Conservation (phyloP, 176 grass and related monocot genomes). For the Leersia perrieri region DNA sequence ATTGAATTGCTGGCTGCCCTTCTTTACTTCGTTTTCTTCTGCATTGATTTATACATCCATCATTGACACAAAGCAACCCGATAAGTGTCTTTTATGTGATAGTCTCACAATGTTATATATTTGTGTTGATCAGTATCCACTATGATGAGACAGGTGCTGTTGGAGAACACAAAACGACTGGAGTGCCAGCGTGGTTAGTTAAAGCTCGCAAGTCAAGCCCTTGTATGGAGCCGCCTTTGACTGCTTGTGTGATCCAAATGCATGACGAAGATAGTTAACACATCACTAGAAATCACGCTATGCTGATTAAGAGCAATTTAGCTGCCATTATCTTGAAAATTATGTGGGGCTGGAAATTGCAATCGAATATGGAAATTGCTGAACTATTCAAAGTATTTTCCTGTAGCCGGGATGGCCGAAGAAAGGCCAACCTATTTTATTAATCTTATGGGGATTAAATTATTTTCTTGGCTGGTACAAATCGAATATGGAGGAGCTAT, state of each 20-base stretch:
- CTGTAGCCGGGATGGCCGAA: no score
- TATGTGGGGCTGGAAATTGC: background rate
- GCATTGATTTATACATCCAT: background rate
- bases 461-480: no score
- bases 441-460: no score
- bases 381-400: no score
- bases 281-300: background rate
- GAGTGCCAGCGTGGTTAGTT: slow-evolving; percentile 73
- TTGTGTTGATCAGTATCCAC: no score
- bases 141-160: slow-evolving; percentile 53
- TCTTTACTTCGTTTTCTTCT: slow-evolving; percentile 6
- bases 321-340: background rate
- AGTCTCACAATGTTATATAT: background rate
- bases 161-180: slow-evolving; percentile 73
- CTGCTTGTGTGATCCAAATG: slow-evolving; percentile 1
- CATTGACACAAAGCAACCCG: background rate
- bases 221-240: background rate
- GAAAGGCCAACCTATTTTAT: no score
- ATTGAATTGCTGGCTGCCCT: background rate
- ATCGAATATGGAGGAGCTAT: background rate
- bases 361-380: no score
- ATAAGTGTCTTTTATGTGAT: background rate
- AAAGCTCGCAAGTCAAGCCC: background rate
- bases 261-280: background rate
- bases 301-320: background rate